Percentiles rank a stretch among this genome's conserved stretches.
These are phyloP conservation scores for Aspergillus fructus DNA, from an alignment of 2,329 filamentous ascomycete genomes.

Conservation along the genomic window DNA sequence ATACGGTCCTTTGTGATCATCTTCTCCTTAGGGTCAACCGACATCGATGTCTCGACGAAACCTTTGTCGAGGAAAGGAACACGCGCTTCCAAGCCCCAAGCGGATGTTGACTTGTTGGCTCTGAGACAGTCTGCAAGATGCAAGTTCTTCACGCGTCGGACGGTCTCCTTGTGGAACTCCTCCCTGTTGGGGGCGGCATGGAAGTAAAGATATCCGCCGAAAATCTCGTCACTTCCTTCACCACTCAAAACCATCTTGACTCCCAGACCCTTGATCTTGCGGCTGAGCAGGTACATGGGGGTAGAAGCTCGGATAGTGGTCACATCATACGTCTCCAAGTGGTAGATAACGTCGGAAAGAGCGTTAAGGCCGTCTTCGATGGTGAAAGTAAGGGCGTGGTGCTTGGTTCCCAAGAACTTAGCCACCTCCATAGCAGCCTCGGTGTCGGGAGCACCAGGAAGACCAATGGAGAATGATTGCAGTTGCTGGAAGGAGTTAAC, in stretches of 20 bases:
- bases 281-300: conserved; percentile 94
- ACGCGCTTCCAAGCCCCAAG: conserved; percentile 96
- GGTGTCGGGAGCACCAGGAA: conserved; percentile 89
- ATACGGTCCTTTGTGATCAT: conserved; percentile 88
- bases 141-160: conserved; percentile 92
- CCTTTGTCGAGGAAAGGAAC: conserved; percentile 97
- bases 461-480: conserved; percentile 98
- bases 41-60: conserved; percentile 92
- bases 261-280: conserved; percentile 99
- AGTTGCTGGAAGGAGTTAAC: conserved; percentile 90
- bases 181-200: conserved; percentile 87
- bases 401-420: conserved; percentile 94
- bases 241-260: conserved; percentile 99
- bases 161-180: conserved; percentile 93
- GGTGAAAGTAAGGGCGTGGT: conserved; percentile 97
- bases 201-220: conserved; percentile 98
- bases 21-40: conserved; percentile 91
- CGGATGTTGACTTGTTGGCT: conserved; percentile 98
- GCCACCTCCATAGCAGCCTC: conserved; percentile 89
- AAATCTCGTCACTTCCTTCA: conserved; percentile 97
- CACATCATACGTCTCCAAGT: conserved; percentile 96
- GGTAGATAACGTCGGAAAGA: conserved; percentile 94
- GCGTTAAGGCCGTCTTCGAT: conserved; percentile 96
- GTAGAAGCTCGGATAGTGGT: conserved; percentile 98
- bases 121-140: conserved; percentile 94